These are phyloP conservation scores for Fraxinus platypoda DNA, from an alignment of 305 asterid species.

Conservation along the genomic window DNA sequence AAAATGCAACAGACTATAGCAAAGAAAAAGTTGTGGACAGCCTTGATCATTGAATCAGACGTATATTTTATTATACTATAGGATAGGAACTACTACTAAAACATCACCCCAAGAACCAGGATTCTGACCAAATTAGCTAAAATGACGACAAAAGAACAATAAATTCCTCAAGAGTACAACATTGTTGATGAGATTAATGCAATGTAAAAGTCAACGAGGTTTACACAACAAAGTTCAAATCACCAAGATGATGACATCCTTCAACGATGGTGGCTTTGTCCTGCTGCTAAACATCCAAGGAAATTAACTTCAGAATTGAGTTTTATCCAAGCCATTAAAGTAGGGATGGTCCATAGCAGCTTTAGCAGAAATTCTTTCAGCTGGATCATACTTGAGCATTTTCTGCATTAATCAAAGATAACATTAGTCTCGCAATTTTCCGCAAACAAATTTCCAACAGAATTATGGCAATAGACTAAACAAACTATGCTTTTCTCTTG, in stretches of 20 bases:
- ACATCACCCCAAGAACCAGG: neutral
- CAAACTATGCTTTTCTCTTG: too few relatives aligned
- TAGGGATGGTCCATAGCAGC: slow-evolving; percentile 90
- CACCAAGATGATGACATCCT: slow-evolving; percentile 58
- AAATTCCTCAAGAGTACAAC: neutral
- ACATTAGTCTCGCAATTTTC: neutral
- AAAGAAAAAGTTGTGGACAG: neutral
- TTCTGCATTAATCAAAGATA: slow-evolving; percentile 45
- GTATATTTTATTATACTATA: too few relatives aligned
- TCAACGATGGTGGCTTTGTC: neutral
- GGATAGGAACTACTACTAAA: neutral
- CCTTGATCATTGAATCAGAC: neutral
- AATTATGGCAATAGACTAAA: neutral
- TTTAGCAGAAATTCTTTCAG: slow-evolving; percentile 89
- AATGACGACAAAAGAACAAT: neutral
- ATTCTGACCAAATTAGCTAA: neutral
- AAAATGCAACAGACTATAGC: neutral
- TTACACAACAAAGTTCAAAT: neutral
- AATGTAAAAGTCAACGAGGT: neutral
- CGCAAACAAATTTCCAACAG: neutral
- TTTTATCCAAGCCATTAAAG: slow-evolving; percentile 83
- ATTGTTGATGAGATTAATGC: neutral
- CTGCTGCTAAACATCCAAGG: neutral
- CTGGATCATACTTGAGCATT: slow-evolving; percentile 85
- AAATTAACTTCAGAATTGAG: slow-evolving; percentile 59